phyloP scores from a whole-genome alignment of 345 rosid species.

The Eucalyptus cloeziana region DNA sequence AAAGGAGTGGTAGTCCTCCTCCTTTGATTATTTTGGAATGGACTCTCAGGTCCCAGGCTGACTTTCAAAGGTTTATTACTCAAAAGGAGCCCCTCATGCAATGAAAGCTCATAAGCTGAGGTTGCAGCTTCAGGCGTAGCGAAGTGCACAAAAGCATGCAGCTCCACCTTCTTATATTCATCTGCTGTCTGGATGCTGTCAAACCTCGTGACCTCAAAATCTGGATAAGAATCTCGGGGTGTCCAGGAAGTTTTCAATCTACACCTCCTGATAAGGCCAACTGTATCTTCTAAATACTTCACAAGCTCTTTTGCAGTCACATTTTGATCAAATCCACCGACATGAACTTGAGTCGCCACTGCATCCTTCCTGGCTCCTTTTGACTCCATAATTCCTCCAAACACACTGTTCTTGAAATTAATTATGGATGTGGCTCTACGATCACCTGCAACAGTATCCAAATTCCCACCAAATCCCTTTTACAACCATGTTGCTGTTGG shows the following conservation, averaged over 20 bases:
- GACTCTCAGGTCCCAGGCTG: conserved; percentile 68
- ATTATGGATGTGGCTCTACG: background rate
- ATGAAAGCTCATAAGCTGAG: conserved; percentile 39
- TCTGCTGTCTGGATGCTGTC: conserved; percentile 9
- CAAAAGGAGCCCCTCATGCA: conserved; percentile 27
- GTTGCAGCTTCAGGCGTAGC: conserved; percentile 27
- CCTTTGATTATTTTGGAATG: conserved; percentile 47
- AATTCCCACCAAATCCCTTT: background rate
- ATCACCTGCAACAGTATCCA: background rate
- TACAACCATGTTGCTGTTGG: background rate
- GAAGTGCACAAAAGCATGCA: conserved; percentile 90
- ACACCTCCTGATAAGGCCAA: conserved; percentile 69
- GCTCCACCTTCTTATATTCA: conserved; percentile 49
- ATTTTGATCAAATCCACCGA: conserved; percentile 57
- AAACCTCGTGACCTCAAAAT: conserved; percentile 24
- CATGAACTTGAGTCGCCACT: conserved; percentile 61
- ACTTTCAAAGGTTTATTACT: conserved; percentile 35
- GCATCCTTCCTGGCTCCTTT: conserved; percentile 20
- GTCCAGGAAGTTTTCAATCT: conserved; percentile 85
- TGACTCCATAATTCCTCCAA: conserved; percentile 12
- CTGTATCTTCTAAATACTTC: conserved; percentile 37
- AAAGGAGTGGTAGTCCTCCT: conserved; percentile 47
- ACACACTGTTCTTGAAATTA: background rate
- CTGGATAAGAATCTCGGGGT: conserved; percentile 70
- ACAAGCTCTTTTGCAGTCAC: conserved; percentile 46